Base-by-base conservation (phyloP, 352 stramenopile species). In the Globisporangium nagaii region DNA sequence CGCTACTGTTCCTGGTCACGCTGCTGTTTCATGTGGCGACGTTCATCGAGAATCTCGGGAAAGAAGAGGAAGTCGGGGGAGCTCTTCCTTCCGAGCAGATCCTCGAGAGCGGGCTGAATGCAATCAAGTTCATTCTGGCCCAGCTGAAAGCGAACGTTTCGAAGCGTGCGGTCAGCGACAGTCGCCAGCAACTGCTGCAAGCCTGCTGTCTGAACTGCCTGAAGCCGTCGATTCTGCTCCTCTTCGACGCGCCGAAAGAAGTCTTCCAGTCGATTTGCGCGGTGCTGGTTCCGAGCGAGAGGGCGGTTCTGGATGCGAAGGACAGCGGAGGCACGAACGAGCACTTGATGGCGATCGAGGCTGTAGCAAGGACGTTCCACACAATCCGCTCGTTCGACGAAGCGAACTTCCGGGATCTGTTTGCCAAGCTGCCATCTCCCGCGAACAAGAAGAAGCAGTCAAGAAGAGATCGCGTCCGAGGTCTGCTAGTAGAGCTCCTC, bases 171-270 rank as follows among this genome's bases (percentile, higher is more conserved):
- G 59, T 56, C 9, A 44, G 24, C 35, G 50, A 55, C 2, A 48
- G 52, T 4, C 53, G 70, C 36, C 27, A 25, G 5, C 50, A 66
- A n/a, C 25, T 84, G 54, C 40, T 84, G 17, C 57, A 62, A 32
- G 71, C 50, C 19, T 61, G 71, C 46, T 79, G 63, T 9, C 36
- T 79, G 20, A 58, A 45, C 17, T 78, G 71, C 27, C 41, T 89
- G 19, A 60, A 86, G 27, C 72, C 73, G 25, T 71, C 61, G 19
- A 73, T 76, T 25, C 55, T 89, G 40, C 58, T 89, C 4, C 64
- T 84, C 6, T 86, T 86, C 39, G 72, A 87, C 41, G 70, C 63
- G 24, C 79, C 79, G 1, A 68, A 61, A 11, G 62, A 73, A n/a
- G 52, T 85, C 1, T 54, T 89, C 10, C 54, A 57, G 24, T 66